Base-by-base conservation (phyloP, 805 yeast genomes). In the Saturnispora diversa region DNA sequence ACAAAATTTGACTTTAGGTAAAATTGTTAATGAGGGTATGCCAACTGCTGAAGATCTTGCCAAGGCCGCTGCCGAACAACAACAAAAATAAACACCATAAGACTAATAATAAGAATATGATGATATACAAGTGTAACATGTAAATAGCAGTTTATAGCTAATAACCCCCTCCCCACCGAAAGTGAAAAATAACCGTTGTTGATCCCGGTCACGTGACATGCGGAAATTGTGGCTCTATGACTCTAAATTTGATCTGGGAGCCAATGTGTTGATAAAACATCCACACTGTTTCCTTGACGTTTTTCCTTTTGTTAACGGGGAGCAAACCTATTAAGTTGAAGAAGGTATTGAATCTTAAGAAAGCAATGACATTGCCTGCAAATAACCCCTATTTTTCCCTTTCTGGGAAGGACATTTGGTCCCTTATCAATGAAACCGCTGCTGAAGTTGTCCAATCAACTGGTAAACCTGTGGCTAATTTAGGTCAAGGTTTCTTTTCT, bases 401-500 rank as follows among this genome's bases (percentile, higher is more conserved):
- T 27, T 75, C 77, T 12, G 77, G 80, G 33, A 85, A 87, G 55
- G 98, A 92, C 60, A 88, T 92, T 35, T 92, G 98, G 98, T 73
- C 94, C 2, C 65, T 92, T 49, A 84, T 94, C 62, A 92, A 92
- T 57, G 97, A 88, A 55, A 82, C 98, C 2, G 97, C 97, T 0
- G 94, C 94, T 3, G 75, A 75, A 4, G 87, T 94, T 11, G 80
- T 78, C 46, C 64, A 63, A 30, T 77, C 76, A 34, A 59, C 74
- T 27, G 87, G 86, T n/a, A 70, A 81, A 51, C 83, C 85, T 39
- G 77, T 90, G 42, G 80, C 81, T 45, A 92, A 92, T 53, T 71
- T 92, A 43, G 98, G 98, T 25, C 98, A 92, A 61, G 98, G 98
- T 2, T 92, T 92, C 64, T 92, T 92, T 68, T 86, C 96, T 2